These are phyloP conservation scores for Galerina marginata DNA, from an alignment of 768 basidiomycete genomes.

Conservation along the genomic window DNA sequence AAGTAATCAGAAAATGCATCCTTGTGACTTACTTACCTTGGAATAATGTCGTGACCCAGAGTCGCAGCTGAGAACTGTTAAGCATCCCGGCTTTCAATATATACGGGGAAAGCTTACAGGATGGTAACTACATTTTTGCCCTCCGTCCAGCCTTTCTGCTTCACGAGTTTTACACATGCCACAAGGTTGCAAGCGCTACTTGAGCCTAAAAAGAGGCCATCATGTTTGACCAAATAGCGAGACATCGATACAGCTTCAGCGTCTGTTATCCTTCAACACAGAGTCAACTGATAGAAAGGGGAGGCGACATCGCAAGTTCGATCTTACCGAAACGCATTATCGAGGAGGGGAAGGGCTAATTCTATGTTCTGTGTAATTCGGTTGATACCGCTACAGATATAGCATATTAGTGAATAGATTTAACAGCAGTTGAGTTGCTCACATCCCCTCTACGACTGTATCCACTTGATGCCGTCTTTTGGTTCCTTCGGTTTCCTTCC, in stretches of 20 bases:
- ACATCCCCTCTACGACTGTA: constrained; percentile 95
- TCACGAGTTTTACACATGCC: constrained; percentile 84
- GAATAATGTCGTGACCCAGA: constrained; percentile 92
- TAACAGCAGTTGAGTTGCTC: constrained; percentile 17
- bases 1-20: neutral
- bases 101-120: constrained; percentile 54
- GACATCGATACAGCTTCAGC: constrained; percentile 96
- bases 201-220: constrained; percentile 94
- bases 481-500: constrained; percentile 91
- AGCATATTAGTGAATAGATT: neutral
- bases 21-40: constrained; percentile 57
- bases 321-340: constrained; percentile 84
- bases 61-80: constrained; percentile 67
- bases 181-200: constrained; percentile 96
- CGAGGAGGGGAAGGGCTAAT: constrained; percentile 81
- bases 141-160: constrained; percentile 68
- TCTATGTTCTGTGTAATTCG: constrained; percentile 90
- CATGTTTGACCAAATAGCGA: constrained; percentile 85
- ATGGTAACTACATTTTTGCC: constrained; percentile 86
- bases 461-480: constrained; percentile 94
- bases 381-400: constrained; percentile 79
- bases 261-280: constrained; percentile 76
- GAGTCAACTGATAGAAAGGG: neutral
- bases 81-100: neutral
- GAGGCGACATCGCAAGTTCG: neutral